Evolutionary conservation across 257 asterid genomes (phyloP), one percentile per base, ranked within the genome.

Genomic region (Nicotiana tabacum): DNA sequence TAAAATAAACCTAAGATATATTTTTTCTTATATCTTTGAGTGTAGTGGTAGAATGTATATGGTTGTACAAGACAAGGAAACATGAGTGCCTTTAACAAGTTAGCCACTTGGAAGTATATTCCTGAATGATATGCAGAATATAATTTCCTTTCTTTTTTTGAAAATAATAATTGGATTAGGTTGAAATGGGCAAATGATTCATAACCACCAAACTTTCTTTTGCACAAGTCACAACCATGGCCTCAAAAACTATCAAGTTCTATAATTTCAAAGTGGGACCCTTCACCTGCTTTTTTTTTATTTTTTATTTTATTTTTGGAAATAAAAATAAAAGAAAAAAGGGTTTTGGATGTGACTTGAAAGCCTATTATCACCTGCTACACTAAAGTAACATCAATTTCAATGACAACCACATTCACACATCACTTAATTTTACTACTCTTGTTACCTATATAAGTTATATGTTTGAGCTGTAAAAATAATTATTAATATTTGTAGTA

Each of bases 71-170:
- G 64, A 76, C 64, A 51, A 2, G 46, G 46, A 64, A 48, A 35
- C 48, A 30, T 2, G 61, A 37, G 83, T 72, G 84, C 30, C 21
- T 85, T 86, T 61, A 30, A 79, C 55, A 84, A 82, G 29, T 60
- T 77, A 77, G 81, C 84, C 83, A 81, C 83, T 80, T 82, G 87
- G 57, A 84, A 77, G 87, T 81, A 81, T 83, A 85, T 87, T 81
- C 83, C 82, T 80, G 82, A 69, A 72, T 67, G 35, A 82, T 53
- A 70, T 64, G 74, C 65, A 83, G 72, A 72, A 43, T 80, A 65
- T 72, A 39, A 16, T 79, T 32, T 33, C 2, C 6, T 18, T 18
- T 43, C 27, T 74, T 74, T 6, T n/a, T 43, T 35, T 55, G 33
- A 77, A 9, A 81, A 78, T 77, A 81, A 74, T 56, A 69, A 65